Conservation (phyloP, 2,329 filamentous ascomycete species). For the Colletotrichum graminicola region DNA sequence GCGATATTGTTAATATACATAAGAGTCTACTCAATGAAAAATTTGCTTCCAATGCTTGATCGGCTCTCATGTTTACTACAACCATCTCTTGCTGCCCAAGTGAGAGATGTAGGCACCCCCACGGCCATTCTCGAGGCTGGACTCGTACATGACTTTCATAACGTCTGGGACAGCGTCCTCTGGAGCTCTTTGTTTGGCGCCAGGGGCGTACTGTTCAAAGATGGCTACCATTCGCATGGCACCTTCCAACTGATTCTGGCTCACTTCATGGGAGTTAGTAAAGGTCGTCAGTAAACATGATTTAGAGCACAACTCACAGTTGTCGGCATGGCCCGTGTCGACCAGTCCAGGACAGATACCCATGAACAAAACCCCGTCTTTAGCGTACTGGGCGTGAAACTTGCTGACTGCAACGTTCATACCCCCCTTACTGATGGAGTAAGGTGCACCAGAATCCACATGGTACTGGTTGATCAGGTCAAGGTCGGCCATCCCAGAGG, state of each 20-base stretch:
- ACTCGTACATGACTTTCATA: constrained; percentile 51
- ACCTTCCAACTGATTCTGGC: constrained; percentile 46
- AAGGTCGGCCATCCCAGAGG: constrained; percentile 61
- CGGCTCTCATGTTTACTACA: constrained; percentile 49
- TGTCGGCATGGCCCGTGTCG: constrained; percentile 51
- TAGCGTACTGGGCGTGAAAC: constrained; percentile 61
- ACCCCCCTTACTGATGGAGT: constrained; percentile 64
- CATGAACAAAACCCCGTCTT: constrained; percentile 66
- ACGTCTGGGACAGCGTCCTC: constrained; percentile 52
- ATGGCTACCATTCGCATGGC: constrained; percentile 46
- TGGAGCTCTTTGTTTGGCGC: constrained; percentile 53
- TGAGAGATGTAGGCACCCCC: constrained; percentile 68
- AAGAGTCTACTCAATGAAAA: no score
- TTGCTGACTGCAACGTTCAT: constrained; percentile 66
- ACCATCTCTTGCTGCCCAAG: constrained; percentile 64
- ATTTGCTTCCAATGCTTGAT: background rate
- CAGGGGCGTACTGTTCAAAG: constrained; percentile 54
- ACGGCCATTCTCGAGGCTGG: constrained; percentile 59
- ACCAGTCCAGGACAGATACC: constrained; percentile 65
- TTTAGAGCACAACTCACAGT: constrained; percentile 43
- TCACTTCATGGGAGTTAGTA: constrained; percentile 37
- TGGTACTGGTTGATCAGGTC: constrained; percentile 55
- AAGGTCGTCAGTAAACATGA: background rate
- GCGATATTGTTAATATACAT: no score
- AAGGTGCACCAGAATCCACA: constrained; percentile 53